phyloP scores from a whole-genome alignment of 2,329 filamentous ascomycete genomes.

The Calonectria fujianensis region DNA sequence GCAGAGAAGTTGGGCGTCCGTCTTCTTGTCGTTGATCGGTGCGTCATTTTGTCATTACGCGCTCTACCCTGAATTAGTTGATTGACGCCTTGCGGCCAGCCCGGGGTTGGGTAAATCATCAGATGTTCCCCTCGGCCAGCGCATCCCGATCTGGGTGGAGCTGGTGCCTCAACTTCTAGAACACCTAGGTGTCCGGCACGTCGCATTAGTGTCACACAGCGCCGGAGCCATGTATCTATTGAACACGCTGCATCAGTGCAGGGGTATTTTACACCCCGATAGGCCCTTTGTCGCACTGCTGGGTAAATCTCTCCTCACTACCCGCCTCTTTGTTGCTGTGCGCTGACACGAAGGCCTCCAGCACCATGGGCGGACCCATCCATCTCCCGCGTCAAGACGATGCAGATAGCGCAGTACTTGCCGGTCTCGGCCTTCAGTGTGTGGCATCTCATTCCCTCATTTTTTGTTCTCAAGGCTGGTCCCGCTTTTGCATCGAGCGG shows the following conservation, averaged over 20 bases:
- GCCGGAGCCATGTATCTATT: constrained; percentile 58
- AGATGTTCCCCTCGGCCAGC: constrained; percentile 43
- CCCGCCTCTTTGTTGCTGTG: background rate
- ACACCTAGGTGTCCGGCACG: constrained; percentile 58
- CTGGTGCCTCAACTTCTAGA: constrained; percentile 58
- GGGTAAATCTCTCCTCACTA: constrained; percentile 30
- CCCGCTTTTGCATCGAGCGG: constrained; percentile 41
- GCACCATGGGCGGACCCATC: constrained; percentile 40
- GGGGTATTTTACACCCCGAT: constrained; percentile 52
- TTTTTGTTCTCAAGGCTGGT: constrained; percentile 35
- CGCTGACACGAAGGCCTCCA: background rate
- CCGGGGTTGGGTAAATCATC: constrained; percentile 55
- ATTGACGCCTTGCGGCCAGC: constrained; percentile 51
- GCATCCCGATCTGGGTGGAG: constrained; percentile 53
- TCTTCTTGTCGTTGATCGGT: constrained; percentile 58
- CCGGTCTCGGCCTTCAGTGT: constrained; percentile 37
- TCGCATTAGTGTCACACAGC: constrained; percentile 57
- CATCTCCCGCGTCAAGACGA: constrained; percentile 17
- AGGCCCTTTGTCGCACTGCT: constrained; percentile 49
- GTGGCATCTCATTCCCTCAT: constrained; percentile 42
- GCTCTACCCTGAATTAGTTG: constrained; percentile 23
- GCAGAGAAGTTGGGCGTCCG: constrained; percentile 58
- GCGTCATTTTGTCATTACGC: constrained; percentile 47
- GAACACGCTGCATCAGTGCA: constrained; percentile 54
- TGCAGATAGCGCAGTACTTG: constrained; percentile 37